phyloP scores from a whole-genome alignment of 768 basidiomycete species.

The Boletus sp. region DNA sequence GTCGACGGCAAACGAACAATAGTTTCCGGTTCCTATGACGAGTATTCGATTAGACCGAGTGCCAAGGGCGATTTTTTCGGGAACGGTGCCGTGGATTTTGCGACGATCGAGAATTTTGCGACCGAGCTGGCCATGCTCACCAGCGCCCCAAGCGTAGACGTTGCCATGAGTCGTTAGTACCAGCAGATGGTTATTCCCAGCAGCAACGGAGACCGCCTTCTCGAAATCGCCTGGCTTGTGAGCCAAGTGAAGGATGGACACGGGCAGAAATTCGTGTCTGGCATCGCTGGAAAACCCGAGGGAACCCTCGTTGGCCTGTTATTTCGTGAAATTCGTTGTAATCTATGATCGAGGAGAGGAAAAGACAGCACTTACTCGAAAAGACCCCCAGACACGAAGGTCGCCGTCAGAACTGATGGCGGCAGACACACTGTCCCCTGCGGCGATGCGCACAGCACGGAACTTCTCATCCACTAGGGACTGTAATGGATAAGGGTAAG shows the following conservation, averaged over 20 bases:
- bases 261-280: slow-evolving; percentile 66
- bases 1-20: slow-evolving; percentile 90
- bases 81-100: slow-evolving; percentile 85
- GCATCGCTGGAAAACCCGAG: slow-evolving; percentile 77
- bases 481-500: slow-evolving; percentile 64
- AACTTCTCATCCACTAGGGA: slow-evolving; percentile 76
- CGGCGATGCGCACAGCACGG: slow-evolving; percentile 77
- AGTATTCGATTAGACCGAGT: slow-evolving; percentile 62
- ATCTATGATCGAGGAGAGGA: background rate
- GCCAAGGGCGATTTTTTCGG: slow-evolving; percentile 82
- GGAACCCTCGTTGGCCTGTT: slow-evolving; percentile 71
- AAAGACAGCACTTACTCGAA: slow-evolving; percentile 59
- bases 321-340: slow-evolving; percentile 8
- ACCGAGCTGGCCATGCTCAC: slow-evolving; percentile 89
- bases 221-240: slow-evolving; percentile 65
- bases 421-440: slow-evolving; percentile 87
- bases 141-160: slow-evolving; percentile 88
- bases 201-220: slow-evolving; percentile 71
- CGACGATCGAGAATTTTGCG: slow-evolving; percentile 86
- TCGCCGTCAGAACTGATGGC: slow-evolving; percentile 80
- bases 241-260: slow-evolving; percentile 54
- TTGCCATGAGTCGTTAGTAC: slow-evolving; percentile 86
- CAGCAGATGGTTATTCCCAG: slow-evolving; percentile 87
- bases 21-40: slow-evolving; percentile 75
- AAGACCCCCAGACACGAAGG: slow-evolving; percentile 85